Conservation (phyloP, 2,329 filamentous ascomycete species). For the Colletotrichum truncatum region DNA sequence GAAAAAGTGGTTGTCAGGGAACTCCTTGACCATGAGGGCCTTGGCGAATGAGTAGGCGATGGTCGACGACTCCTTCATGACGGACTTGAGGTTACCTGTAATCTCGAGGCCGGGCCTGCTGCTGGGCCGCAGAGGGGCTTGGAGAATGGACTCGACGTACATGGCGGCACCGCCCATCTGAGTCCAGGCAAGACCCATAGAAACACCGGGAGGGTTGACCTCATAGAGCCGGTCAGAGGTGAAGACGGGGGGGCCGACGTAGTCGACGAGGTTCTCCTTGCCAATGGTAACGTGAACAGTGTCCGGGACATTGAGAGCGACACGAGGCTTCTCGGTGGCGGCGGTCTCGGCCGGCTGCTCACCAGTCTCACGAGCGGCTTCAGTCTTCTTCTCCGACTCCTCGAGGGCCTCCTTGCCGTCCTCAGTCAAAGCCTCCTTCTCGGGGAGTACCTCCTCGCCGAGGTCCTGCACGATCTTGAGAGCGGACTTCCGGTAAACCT, state of each 20-base stretch:
- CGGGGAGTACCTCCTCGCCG: slow-evolving; percentile 83
- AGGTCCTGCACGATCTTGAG: slow-evolving; percentile 97
- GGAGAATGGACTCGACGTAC: slow-evolving; percentile 96
- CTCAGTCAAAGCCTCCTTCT: slow-evolving; percentile 83
- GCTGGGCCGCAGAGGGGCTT: slow-evolving; percentile 77
- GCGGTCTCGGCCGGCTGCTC: slow-evolving; percentile 37
- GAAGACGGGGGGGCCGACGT: slow-evolving; percentile 94
- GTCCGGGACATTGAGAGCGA: slow-evolving; percentile 85
- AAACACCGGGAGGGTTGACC: slow-evolving; percentile 89
- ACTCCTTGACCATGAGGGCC: slow-evolving; percentile 83
- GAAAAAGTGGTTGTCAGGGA: slow-evolving; percentile 93
- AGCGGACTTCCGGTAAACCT: slow-evolving; percentile 96
- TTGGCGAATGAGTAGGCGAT: slow-evolving; percentile 98
- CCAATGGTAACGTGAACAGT: slow-evolving; percentile 85
- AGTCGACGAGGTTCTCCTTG: slow-evolving; percentile 93
- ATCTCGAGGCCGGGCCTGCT: slow-evolving; percentile 86
- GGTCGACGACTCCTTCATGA: slow-evolving; percentile 97
- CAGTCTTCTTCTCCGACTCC: slow-evolving; percentile 75
- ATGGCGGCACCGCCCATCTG: slow-evolving; percentile 95
- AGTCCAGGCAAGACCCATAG: slow-evolving; percentile 98
- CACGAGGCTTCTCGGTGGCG: slow-evolving; percentile 69
- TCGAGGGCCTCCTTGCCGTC: slow-evolving; percentile 83
- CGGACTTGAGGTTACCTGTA: slow-evolving; percentile 92
- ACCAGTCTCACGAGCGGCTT: slow-evolving; percentile 59
- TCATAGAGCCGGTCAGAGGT: slow-evolving; percentile 97